A percentile compares a stretch with the other conserved stretches of the same genome.
These are phyloP conservation scores for Streptanthus diversifolius DNA, from an alignment of 345 rosid genomes.

Conservation along the genomic window DNA sequence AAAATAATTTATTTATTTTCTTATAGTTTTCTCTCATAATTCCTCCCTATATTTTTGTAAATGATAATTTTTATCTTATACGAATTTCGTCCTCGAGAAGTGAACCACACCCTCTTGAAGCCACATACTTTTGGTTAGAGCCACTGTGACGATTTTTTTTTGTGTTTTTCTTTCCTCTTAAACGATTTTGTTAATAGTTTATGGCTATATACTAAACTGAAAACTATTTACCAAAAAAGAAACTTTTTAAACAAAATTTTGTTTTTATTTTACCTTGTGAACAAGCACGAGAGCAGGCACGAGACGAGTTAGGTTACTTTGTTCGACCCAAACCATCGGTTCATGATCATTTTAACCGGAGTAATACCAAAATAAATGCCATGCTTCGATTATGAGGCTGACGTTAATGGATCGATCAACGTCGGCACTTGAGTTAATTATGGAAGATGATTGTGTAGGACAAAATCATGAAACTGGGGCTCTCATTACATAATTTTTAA, in stretches of 20 bases:
- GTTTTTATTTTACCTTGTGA: not conserved
- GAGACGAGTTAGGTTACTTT: not conserved
- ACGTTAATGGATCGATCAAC: constrained; percentile 13
- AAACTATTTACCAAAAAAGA: not conserved
- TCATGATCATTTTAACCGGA: not conserved
- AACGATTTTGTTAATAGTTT: not conserved
- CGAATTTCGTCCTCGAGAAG: not conserved
- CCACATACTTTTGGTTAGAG: not conserved
- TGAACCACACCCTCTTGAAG: constrained; percentile 2
- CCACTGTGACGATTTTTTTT: not conserved
- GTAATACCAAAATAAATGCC: not conserved
- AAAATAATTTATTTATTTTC: not conserved
- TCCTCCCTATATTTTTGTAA: not conserved
- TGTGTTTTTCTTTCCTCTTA: not conserved
- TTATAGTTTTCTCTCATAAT: not conserved
- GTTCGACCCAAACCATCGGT: not conserved
- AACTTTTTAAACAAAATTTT: not conserved
- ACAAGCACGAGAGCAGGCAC: not conserved
- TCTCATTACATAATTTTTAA: not conserved
- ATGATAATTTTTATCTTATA: not conserved
- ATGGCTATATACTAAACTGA: not conserved
- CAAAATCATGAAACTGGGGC: not conserved
- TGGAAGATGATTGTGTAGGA: not conserved
- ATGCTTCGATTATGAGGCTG: not conserved
- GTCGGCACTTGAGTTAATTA: constrained; percentile 14